Percentiles rank a stretch among this genome's conserved stretches.
These are phyloP conservation scores for Glebionis coronaria DNA, from an alignment of 129 eudicot species.

Conservation along the genomic window DNA sequence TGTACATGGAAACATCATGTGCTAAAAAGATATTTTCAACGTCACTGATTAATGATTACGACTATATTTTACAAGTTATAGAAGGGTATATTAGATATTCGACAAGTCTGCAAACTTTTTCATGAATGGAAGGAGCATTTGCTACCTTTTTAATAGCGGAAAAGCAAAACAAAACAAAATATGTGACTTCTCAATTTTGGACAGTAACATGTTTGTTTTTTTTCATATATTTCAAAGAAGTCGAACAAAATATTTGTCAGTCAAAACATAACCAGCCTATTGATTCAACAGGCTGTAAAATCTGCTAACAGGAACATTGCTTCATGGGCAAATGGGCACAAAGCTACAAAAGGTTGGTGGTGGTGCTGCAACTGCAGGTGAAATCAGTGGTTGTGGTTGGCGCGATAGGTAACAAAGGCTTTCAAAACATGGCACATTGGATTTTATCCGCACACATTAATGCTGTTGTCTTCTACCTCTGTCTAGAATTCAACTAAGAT, in stretches of 20 bases:
- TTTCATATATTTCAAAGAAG: too few species aligned
- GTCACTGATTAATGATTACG: too few species aligned
- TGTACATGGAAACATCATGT: too few species aligned
- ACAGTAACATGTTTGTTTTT: too few species aligned
- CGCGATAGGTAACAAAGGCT: background rate
- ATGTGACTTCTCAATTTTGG: background rate
- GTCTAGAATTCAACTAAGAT: constrained; percentile 26
- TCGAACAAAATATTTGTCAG: too few species aligned
- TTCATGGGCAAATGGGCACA: background rate
- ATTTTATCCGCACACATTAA: background rate
- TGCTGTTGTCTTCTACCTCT: constrained; percentile 17
- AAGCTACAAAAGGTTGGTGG: background rate
- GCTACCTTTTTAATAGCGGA: too few species aligned
- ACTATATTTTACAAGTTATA: background rate
- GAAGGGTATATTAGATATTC: too few species aligned
- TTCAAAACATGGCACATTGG: constrained; percentile 23
- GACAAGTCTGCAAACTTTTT: background rate
- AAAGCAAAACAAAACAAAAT: too few species aligned
- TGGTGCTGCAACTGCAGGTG: background rate
- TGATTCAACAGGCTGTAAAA: background rate
- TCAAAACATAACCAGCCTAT: background rate
- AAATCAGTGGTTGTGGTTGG: background rate
- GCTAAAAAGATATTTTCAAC: too few species aligned
- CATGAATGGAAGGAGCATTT: background rate
- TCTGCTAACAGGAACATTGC: background rate